These are phyloP conservation scores for Crataegus laevigata DNA, from an alignment of 306 rosid genomes.

Conservation along the genomic window DNA sequence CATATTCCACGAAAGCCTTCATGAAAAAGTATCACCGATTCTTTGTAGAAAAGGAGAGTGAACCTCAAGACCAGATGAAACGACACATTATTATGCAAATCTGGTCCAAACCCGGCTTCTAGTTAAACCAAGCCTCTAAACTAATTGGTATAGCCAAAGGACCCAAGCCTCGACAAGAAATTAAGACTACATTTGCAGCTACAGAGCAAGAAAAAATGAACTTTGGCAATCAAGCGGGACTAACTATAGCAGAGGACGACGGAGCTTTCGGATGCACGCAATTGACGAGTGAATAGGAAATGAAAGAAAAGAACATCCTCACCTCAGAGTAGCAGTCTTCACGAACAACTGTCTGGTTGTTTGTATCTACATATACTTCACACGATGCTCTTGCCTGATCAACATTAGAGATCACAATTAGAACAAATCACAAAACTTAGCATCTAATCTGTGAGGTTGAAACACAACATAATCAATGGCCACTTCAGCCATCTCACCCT, in stretches of 20 bases:
- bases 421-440: not conserved
- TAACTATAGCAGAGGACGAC: not conserved
- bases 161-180: not conserved
- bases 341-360: constrained; percentile 45
- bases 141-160: not conserved
- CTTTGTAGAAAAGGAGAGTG: not conserved
- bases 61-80: not conserved
- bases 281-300: not conserved
- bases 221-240: not conserved
- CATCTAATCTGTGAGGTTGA: not conserved
- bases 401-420: constrained; percentile 3
- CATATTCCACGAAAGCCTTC: not conserved
- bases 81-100: not conserved
- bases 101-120: not conserved
- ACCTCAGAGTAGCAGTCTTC: constrained; percentile 86
- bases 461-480: not conserved
- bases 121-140: not conserved
- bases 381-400: constrained; percentile 72
- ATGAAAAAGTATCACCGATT: not conserved
- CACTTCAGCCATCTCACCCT: not conserved
- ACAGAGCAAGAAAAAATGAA: not conserved
- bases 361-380: constrained; percentile 49
- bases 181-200: too few relatives aligned
- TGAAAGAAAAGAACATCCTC: constrained; percentile 9
- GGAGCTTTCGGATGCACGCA: not conserved